Conservation (phyloP, 2,329 filamentous ascomycete species). For the Claviceps africana region DNA sequence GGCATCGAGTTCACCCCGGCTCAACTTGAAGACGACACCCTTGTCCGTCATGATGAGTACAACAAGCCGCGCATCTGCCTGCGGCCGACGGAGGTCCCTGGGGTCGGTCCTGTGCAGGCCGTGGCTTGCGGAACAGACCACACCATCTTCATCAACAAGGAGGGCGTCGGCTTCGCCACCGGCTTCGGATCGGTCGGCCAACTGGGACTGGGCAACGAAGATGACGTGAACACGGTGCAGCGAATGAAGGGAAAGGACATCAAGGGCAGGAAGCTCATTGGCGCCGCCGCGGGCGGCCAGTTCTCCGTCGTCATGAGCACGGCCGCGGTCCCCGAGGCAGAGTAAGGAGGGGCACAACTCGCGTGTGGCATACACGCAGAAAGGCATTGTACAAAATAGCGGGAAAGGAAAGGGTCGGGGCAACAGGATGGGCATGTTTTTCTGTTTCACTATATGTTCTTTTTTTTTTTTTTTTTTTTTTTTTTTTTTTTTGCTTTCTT, state of each 20-base stretch:
- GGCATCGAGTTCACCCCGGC: conserved; percentile 38
- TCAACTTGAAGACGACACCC: conserved; percentile 28
- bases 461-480: neutral
- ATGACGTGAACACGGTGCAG: conserved; percentile 66
- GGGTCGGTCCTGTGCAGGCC: conserved; percentile 35
- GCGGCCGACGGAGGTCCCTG: conserved; percentile 12
- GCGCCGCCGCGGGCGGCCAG: conserved; percentile 78
- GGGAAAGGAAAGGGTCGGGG: neutral
- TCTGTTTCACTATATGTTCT: neutral
- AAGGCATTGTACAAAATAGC: neutral
- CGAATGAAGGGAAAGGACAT: conserved; percentile 76
- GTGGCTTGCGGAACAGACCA: conserved; percentile 59
- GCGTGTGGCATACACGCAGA: neutral
- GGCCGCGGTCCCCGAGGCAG: conserved; percentile 10
- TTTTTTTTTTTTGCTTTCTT: neutral
- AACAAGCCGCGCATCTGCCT: conserved; percentile 35
- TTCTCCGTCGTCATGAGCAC: conserved; percentile 51
- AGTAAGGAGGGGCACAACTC: neutral
- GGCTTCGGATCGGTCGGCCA: conserved; percentile 71
- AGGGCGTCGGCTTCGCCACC: conserved; percentile 65
- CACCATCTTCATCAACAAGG: conserved; percentile 54
- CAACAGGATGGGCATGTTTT: neutral
- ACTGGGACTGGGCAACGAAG: conserved; percentile 62
- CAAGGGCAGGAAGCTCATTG: conserved; percentile 57
- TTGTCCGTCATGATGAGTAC: conserved; percentile 48